Evolutionary conservation across 1,284 basidiomycete genomes (phyloP), one percentile per base, ranked within the genome.

Genomic region (Vanrija sp.): DNA sequence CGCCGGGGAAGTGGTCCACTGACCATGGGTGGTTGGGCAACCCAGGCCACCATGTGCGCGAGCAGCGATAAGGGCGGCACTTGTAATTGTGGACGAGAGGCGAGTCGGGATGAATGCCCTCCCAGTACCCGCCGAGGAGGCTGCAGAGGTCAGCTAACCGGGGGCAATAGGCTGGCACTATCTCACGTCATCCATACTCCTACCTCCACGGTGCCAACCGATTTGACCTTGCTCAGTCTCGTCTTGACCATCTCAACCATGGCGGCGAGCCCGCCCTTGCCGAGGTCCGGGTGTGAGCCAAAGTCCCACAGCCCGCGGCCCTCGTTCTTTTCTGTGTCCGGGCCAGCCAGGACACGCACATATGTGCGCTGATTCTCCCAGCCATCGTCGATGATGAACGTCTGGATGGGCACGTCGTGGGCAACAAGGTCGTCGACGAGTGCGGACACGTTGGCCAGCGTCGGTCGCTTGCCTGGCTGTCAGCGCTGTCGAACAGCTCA

Each of bases 371-470:
- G 49, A 49, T 69, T 58, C 49, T 67, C 68, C 71, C 71, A 72
- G n/a, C 71, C 71, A 54, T 69, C 71, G 46, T 72, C 71, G 34
- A 72, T 66, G 19, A 72, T 53, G 54, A 65, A 71, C 1, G 64
- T 61, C 42, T 65, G 61, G 38, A 69, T 62, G 6, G 68, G 68
- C 12, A 65, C 38, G 14, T 43, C 34, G 6, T 51, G 51, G 3
- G 2, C 12, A 14, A 21, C 38, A 28, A 58, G 54, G 2, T 52
- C 48, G 23, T 52, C 46, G 14, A 58, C 38, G 16, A 60, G 55
- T 1, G 49, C 14, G 1, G 38, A 12, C 14, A 63, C 46, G 42
- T 55, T 56, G 14, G 15, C 28, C 5, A 46, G 46, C 1, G 52
- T 56, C 5, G 56, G 51, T 38, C 34, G 34, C 14, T 34, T 34